phyloP scores from a whole-genome alignment of 169 alveolate genomes.

The Eimeria necatrix region DNA sequence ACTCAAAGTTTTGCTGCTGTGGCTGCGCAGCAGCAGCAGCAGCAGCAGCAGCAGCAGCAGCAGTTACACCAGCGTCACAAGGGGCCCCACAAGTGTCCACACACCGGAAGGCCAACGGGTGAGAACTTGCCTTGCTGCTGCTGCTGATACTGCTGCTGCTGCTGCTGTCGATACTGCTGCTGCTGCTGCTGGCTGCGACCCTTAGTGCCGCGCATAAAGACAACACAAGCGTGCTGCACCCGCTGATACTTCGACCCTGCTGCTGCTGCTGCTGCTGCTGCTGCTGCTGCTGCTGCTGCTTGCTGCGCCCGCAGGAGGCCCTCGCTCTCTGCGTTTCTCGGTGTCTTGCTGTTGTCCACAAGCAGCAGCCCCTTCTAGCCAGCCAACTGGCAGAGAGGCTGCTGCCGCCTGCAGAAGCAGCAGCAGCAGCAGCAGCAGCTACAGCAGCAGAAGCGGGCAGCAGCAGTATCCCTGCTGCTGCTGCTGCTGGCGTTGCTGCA shows the following conservation, averaged over 20 bases:
- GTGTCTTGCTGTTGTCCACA: background rate
- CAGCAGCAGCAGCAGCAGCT: conserved; percentile 23
- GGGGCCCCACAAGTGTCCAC: conserved; percentile 31
- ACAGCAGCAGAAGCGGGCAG: background rate
- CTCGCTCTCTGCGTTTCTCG: background rate
- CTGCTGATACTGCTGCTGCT: background rate
- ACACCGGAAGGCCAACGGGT: conserved; percentile 65
- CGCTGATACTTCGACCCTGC: background rate
- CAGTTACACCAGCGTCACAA: conserved; percentile 31
- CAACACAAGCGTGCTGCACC: background rate
- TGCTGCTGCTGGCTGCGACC: background rate
- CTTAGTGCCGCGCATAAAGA: background rate
- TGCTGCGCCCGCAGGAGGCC: conserved; percentile 61
- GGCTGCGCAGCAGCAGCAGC: conserved; percentile 64
- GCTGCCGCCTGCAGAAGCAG: conserved; percentile 42
- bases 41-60: conserved; percentile 69
- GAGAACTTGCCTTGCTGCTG: background rate
- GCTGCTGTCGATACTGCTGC: background rate
- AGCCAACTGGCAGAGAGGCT: background rate
- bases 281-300: conserved; percentile 49
- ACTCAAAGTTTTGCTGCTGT: conserved; percentile 1
- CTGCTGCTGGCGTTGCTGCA: conserved; percentile 10
- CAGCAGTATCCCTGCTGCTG: conserved; percentile 34
- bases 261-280: conserved; percentile 50
- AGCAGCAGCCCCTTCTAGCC: conserved; percentile 10